Evolutionary conservation across 495 filamentous ascomycete species (phyloP), one percentile per base, ranked within the genome.

Genomic region (Aspergillus coremiiformis): DNA sequence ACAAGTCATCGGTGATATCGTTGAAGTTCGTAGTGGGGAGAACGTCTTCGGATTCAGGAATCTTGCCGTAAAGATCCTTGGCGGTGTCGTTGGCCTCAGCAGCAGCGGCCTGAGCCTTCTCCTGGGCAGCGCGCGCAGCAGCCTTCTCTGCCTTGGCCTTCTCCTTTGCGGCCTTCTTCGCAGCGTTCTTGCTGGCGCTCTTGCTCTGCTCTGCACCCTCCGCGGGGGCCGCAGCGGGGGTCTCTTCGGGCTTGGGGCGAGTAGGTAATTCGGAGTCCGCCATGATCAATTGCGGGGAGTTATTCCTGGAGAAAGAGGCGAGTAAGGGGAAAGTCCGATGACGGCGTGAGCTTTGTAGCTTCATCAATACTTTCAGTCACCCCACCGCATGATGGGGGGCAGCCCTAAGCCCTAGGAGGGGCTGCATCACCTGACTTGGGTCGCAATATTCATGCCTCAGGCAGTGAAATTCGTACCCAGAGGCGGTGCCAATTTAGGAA

Each of bases 161-260:
- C 23, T 85, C 83, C 67, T 85, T 86, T 33, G 76, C 78, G 8
- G 78, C 78, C 64, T 86, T 86, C 69, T 85, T 86, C 61, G 79
- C 52, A 11, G 83, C 83, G 55, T 72, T 83, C 69, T 85, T 85
- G 60, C 80, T 84, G 14, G 78, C 74, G 48, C 61, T 68, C 61
- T 69, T 72, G 44, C 56, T 64, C 26, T 63, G 45, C 27, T 59
- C 70, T 43, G 59, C 66, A 39, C 63, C 70, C 52, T 69, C 71
- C 44, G 60, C 70, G 33, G 66, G 51, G 21, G 66, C 64, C 33
- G 65, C 58, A 35, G 60, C 64, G 52, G 63, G 60, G 35, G 66
- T 68, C 45, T 70, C 69, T 54, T 76, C 70, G 53, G 72, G 67
- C 67, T 76, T 75, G 53, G 71, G 69, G 55, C 70, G 70, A 59